Evolutionary conservation across 371 early-diverging fungal species (phyloP), one percentile per base, ranked within the genome.

Genomic region (Syncephalis fuscata): DNA sequence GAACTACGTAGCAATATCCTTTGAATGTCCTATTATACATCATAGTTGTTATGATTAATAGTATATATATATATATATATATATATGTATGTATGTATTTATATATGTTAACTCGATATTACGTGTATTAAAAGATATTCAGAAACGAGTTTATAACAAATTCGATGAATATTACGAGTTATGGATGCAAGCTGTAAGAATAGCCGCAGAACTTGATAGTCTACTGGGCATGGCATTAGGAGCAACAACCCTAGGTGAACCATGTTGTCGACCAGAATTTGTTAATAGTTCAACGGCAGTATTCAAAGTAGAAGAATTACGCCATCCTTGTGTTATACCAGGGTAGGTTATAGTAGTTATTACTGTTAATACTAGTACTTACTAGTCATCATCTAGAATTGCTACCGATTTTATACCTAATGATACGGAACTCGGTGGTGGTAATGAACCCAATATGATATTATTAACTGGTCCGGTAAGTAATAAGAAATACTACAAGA

Each of bases 391-490:
- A 20, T 47, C 32, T 48, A 71, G 68, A 5, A 64, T 70, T 8
- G 68, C 70, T 1, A 59, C 73, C 0, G 85, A 85, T 50, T 96
- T 93, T 61, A 91, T 99, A 39, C 93, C 95, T 46, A 98, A 96
- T 64, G 92, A 93, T 64, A 78, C 82, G 0, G 48, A 59, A 14
- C 71, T 97, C 2, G 93, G 92, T 8, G 82, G 82, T 0, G 39
- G 46, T 11, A 54, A 53, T 14, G 20, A 49, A 0, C 70, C 85
- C 24, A 82, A 71, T 49, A 72, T 98, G 55, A 76, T 95, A n/a
- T 70, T 99, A 2, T 60, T 99, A 42, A 98, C 99, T 0, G 99
- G 99, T 1, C 97, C 99, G 15, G 32, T 32, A 32, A 32, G 32
- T 32, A 32, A 11, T 32, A 32, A 32, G 32, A 4, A 32, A 32